Percentiles rank a stretch among this genome's conserved stretches.
These are phyloP conservation scores for Paragyromitra xinjiangensis DNA, from an alignment of 495 filamentous ascomycete species.

Conservation along the genomic window DNA sequence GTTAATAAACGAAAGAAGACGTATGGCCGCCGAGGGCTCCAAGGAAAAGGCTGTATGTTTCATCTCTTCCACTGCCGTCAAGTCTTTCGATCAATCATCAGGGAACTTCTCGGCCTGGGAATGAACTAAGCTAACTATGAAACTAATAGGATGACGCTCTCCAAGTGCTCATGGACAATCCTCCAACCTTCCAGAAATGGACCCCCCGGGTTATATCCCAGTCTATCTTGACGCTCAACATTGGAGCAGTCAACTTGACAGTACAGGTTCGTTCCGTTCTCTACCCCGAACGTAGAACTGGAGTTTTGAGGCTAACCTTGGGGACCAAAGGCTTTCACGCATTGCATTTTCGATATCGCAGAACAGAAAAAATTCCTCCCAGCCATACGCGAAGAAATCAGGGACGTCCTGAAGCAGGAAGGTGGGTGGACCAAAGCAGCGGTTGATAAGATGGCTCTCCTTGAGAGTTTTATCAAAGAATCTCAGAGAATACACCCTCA, in stretches of 20 bases:
- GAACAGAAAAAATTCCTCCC: slow-evolving; percentile 1
- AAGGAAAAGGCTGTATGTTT: neutral
- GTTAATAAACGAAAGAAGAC: neutral
- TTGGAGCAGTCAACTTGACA: slow-evolving; percentile 9
- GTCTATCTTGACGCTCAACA: slow-evolving; percentile 10
- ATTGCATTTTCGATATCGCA: slow-evolving; percentile 17
- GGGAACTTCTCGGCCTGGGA: neutral
- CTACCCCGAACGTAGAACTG: neutral
- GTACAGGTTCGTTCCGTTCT: neutral
- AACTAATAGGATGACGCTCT: slow-evolving; percentile 10
- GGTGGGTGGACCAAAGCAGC: slow-evolving; percentile 13
- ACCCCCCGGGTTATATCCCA: slow-evolving; percentile 3
- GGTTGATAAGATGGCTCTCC: neutral
- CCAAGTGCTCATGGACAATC: slow-evolving; percentile 10
- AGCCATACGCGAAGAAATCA: slow-evolving; percentile 10
- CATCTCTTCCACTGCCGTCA: neutral
- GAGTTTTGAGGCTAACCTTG: neutral
- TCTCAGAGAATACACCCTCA: slow-evolving; percentile 16
- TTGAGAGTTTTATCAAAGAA: slow-evolving; percentile 19
- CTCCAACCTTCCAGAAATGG: slow-evolving; percentile 5
- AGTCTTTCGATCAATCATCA: no score
- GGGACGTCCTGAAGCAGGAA: neutral
- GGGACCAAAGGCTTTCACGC: slow-evolving; percentile 3
- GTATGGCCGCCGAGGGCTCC: neutral
- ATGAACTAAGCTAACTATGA: neutral